Evolutionary conservation across 1,284 basidiomycete genomes (phyloP).

Genomic region (Lentinula novae-zelandiae): DNA sequence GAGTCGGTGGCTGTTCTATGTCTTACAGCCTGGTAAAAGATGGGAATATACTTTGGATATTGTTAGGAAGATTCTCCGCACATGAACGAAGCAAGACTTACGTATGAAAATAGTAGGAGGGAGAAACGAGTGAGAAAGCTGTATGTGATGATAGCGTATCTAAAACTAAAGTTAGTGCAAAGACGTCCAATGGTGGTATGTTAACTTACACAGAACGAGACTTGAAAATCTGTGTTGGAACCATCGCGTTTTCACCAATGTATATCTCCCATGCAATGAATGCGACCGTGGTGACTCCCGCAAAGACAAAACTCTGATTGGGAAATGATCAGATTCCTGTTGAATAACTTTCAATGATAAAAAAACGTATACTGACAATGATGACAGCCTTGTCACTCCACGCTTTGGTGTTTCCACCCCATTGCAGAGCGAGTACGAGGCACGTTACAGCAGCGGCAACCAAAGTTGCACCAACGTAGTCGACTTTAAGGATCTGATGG

Average conservation of each 20-base stretch:
- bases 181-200: too few species aligned
- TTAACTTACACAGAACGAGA: conserved; percentile 11
- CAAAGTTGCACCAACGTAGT: conserved; percentile 13
- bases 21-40: conserved; percentile 31
- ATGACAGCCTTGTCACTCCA: conserved; percentile 33
- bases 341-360: neutral
- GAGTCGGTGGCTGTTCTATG: conserved; percentile 31
- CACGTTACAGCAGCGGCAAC: conserved; percentile 11
- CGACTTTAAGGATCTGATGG: conserved; percentile 5
- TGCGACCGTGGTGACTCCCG: conserved; percentile 7
- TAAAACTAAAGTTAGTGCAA: neutral
- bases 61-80: neutral
- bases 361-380: neutral
- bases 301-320: conserved; percentile 8
- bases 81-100: neutral
- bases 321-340: too few species aligned
- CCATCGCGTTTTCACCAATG: conserved; percentile 12
- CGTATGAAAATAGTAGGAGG: conserved; percentile 15
- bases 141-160: conserved; percentile 14
- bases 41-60: conserved; percentile 17
- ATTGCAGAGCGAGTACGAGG: conserved; percentile 17
- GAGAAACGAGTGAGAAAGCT: conserved; percentile 16
- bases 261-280: conserved; percentile 5
- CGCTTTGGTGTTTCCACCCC: conserved; percentile 37
- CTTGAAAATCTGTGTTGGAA: conserved; percentile 14